Base-by-base conservation (phyloP, 2,329 filamentous ascomycete species). In the Pyrenochaeta sp. region DNA sequence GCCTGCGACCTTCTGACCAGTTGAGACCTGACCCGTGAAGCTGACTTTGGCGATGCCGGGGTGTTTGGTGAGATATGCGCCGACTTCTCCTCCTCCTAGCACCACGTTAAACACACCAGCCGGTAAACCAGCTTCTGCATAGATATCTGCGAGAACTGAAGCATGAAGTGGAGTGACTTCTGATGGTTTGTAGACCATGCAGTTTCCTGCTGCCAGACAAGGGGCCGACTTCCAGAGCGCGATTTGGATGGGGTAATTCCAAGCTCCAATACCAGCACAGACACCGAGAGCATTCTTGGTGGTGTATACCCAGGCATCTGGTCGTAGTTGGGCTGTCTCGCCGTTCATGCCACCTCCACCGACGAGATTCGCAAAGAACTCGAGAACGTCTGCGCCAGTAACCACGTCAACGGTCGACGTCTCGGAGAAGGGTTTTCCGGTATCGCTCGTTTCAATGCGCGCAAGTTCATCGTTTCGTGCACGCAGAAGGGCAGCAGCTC, bases 201-300 rank as follows among this genome's bases (percentile, higher is more conserved):
- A 89, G 73, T 95, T 95, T 14, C 90, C 90, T 1, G 90, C 90
- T 3, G 90, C 89, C 10, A 95, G 79, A 60, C 90, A 94, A 0
- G 90, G 88, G 0, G 88, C 89, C 1, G 88, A 91, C 72, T 95
- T 95, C 90, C 90, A 95, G 1, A 95, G 78, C 7, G 90, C 90
- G 20, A 95, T 95, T 70, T 95, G 90, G 53, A 95, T 88, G 9
- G 90, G 90, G 67, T 95, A 95, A 73, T 95, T 95, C 90, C 90
- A 95, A 10, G 90, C 90, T 41, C 90, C 90, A 55, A 95, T 95
- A 44, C 89, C 90, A 10, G 83, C 90, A 68, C 90, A 95, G 10
- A 94, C 89, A 18, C 90, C 90, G 13, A 95, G 76, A 4, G 90
- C 81, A 58, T 89, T 87, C 68, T 94, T 93, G 63, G 84, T 86